Evolutionary conservation across 768 basidiomycete species (phyloP).

Genomic region (Hericium alpestre): DNA sequence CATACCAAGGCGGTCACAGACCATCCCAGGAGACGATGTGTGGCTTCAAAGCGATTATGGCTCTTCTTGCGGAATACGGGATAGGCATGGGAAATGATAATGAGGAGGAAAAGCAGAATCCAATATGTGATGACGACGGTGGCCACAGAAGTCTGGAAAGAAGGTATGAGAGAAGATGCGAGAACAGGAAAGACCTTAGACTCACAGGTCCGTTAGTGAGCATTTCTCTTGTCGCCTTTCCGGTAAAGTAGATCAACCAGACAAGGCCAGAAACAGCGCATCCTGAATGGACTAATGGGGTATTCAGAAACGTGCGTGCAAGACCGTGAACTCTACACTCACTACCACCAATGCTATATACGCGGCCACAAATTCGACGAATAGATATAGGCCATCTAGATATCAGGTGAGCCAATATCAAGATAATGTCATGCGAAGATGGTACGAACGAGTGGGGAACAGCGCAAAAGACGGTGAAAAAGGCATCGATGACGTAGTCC

Average conservation of each 20-base stretch:
- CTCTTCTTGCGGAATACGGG: slow-evolving; percentile 35
- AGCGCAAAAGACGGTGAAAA: slow-evolving; percentile 42
- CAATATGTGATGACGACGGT: slow-evolving; percentile 43
- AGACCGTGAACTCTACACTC: slow-evolving; percentile 8
- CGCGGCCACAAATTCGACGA: slow-evolving; percentile 41
- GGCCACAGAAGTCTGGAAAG: slow-evolving; percentile 30
- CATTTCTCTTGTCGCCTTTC: slow-evolving; percentile 40
- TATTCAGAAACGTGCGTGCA: background rate
- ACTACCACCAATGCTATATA: slow-evolving; percentile 49
- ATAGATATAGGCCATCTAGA: slow-evolving; percentile 45
- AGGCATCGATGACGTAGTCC: slow-evolving; percentile 49
- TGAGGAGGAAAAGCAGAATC: slow-evolving; percentile 36
- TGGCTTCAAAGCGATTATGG: slow-evolving; percentile 45
- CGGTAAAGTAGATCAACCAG: slow-evolving; percentile 42
- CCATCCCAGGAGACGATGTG: slow-evolving; percentile 52
- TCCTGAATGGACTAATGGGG: slow-evolving; percentile 37
- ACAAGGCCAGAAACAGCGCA: slow-evolving; percentile 42
- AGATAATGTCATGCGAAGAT: too few relatives aligned
- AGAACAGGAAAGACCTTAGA: background rate
- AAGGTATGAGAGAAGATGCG: slow-evolving; percentile 2
- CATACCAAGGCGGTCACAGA: slow-evolving; percentile 41
- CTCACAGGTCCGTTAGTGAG: slow-evolving; percentile 26
- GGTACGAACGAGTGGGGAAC: slow-evolving; percentile 36
- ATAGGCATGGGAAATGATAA: slow-evolving; percentile 42
- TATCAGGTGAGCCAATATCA: background rate